phyloP scores from a whole-genome alignment of 768 basidiomycete species.

The Agrocybe chaxingu region DNA sequence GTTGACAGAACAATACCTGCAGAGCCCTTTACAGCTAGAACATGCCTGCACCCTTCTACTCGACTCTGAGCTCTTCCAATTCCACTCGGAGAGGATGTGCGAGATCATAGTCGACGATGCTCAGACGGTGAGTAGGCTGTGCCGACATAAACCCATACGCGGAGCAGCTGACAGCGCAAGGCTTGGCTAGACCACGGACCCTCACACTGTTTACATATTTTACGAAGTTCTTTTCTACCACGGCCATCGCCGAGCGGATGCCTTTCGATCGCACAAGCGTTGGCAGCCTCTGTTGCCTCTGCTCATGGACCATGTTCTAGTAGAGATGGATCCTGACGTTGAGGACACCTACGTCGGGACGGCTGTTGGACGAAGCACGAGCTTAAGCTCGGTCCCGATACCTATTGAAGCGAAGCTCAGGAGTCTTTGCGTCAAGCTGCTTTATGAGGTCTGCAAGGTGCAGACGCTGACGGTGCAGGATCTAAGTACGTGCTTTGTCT shows the following conservation, averaged over 20 bases:
- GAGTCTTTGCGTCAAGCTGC: slow-evolving; percentile 62
- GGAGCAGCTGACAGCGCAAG: slow-evolving; percentile 5
- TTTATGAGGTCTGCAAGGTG: slow-evolving; percentile 93
- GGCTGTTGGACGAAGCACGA: slow-evolving; percentile 30
- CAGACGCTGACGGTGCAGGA: slow-evolving; percentile 79
- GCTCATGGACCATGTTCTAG: slow-evolving; percentile 79
- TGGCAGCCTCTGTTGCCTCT: slow-evolving; percentile 82
- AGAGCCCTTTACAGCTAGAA: slow-evolving; percentile 78
- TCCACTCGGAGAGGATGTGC: slow-evolving; percentile 91
- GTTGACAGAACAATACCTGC: slow-evolving; percentile 71
- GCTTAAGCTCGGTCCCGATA: slow-evolving; percentile 42
- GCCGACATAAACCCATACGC: slow-evolving; percentile 7
- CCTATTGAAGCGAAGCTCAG: slow-evolving; percentile 86
- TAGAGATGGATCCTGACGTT: slow-evolving; percentile 77
- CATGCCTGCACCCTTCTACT: slow-evolving; percentile 77
- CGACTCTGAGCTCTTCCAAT: slow-evolving; percentile 83
- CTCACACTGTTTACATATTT: slow-evolving; percentile 76
- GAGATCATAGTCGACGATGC: slow-evolving; percentile 72
- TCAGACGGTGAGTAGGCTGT: slow-evolving; percentile 48
- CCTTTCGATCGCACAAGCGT: slow-evolving; percentile 76
- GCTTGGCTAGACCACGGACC: slow-evolving; percentile 67
- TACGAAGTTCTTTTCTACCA: slow-evolving; percentile 75
- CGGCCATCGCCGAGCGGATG: slow-evolving; percentile 64
- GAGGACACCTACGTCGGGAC: slow-evolving; percentile 57
- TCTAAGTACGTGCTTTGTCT: slow-evolving; percentile 54